Percentiles rank a stretch among this genome's conserved stretches.
These are phyloP conservation scores for Saturnispora hagleri DNA, from an alignment of 805 yeast genomes.

Conservation along the genomic window DNA sequence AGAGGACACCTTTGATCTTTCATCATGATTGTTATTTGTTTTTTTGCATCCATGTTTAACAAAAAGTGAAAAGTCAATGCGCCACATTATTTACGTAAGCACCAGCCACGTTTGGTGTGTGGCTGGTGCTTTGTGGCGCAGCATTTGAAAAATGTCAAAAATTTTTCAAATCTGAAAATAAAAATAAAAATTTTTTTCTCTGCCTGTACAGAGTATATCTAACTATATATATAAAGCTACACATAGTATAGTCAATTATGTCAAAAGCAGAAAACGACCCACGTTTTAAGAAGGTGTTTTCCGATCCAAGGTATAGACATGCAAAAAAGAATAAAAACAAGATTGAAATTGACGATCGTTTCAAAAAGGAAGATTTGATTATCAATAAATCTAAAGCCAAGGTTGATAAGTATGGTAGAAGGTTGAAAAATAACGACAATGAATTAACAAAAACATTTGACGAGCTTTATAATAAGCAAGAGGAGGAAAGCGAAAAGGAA, in stretches of 20 bases:
- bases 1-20: neutral
- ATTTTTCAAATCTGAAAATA: neutral
- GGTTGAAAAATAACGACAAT: constrained; percentile 31
- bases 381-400: constrained; percentile 44
- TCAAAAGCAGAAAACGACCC: constrained; percentile 38
- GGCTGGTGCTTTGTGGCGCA: neutral
- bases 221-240: neutral
- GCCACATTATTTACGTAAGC: neutral
- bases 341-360: constrained; percentile 79
- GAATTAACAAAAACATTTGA: constrained; percentile 31
- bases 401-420: constrained; percentile 85
- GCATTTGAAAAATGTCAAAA: neutral
- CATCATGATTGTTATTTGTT: neutral
- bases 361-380: constrained; percentile 54
- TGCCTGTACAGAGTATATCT: neutral
- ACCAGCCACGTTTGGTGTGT: neutral
- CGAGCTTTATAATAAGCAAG: constrained; percentile 48
- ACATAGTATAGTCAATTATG: neutral
- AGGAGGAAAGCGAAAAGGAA: constrained; percentile 17
- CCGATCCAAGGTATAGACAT: constrained; percentile 79
- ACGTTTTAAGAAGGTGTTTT: constrained; percentile 69
- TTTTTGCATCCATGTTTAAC: neutral
- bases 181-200: neutral
- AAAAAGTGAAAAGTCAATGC: neutral
- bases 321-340: constrained; percentile 63